Evolutionary conservation across 768 basidiomycete genomes (phyloP).

Genomic region (Boletus bicolor): DNA sequence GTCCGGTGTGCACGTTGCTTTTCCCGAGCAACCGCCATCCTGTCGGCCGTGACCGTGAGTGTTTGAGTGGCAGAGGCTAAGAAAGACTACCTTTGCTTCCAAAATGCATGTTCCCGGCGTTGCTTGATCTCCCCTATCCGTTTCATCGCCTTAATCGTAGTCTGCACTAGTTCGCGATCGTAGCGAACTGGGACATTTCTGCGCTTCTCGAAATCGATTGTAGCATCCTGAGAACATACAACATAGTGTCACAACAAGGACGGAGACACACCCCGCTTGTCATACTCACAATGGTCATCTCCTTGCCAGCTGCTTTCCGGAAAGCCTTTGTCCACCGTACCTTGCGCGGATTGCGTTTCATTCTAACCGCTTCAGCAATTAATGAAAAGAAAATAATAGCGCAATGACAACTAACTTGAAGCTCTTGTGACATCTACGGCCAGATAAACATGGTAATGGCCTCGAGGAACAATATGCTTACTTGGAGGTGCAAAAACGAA

Average conservation of each 20-base stretch:
- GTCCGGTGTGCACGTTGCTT: constrained; percentile 73
- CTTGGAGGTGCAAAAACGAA: constrained; percentile 98
- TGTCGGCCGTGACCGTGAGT: constrained; percentile 29
- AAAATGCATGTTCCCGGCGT: constrained; percentile 91
- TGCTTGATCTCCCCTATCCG: constrained; percentile 89
- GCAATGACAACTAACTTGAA: constrained; percentile 73
- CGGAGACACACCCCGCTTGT: constrained; percentile 2
- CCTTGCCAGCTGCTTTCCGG: constrained; percentile 96
- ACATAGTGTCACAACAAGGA: not conserved
- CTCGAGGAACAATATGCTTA: constrained; percentile 38
- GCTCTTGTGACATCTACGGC: constrained; percentile 90
- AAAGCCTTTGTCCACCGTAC: constrained; percentile 99
- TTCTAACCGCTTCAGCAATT: constrained; percentile 45
- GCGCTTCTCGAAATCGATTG: constrained; percentile 98
- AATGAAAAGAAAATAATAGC: not conserved
- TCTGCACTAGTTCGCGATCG: constrained; percentile 88
- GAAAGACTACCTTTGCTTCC: constrained; percentile 76
- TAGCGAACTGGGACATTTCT: constrained; percentile 97
- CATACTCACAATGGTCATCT: constrained; percentile 90
- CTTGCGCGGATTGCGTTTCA: constrained; percentile 99
- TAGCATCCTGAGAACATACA: constrained; percentile 72
- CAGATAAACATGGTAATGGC: constrained; percentile 4
- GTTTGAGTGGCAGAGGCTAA: not conserved
- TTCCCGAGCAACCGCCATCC: constrained; percentile 82
- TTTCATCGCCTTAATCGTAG: constrained; percentile 96